These are phyloP conservation scores for Lobosporangium transversale DNA, from an alignment of 192 early-diverging fungal species.

Conservation along the genomic window DNA sequence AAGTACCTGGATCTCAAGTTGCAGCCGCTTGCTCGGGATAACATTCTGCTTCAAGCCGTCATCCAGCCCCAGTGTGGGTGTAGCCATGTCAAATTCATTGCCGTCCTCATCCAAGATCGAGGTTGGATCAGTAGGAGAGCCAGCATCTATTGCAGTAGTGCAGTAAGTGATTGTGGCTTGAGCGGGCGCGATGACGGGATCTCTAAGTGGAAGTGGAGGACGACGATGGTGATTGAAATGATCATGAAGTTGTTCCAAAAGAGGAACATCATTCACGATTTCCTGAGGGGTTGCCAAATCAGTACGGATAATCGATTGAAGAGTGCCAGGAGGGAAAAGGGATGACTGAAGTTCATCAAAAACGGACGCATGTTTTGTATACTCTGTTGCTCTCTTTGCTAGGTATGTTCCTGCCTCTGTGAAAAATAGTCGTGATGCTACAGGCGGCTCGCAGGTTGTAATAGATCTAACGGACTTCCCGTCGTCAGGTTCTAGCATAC, in stretches of 20 bases:
- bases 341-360: constrained; percentile 52
- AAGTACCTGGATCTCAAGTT: constrained; percentile 36
- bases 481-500: neutral
- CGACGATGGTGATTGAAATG: neutral
- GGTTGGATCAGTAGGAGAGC: constrained; percentile 1
- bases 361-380: constrained; percentile 15
- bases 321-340: constrained; percentile 47
- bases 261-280: constrained; percentile 38
- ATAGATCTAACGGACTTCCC: constrained; percentile 10
- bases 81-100: constrained; percentile 23
- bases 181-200: constrained; percentile 30
- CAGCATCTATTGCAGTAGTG: neutral
- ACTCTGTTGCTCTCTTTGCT: constrained; percentile 14
- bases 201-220: constrained; percentile 14
- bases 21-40: constrained; percentile 30
- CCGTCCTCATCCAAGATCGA: constrained; percentile 34
- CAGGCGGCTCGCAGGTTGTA: constrained; percentile 3
- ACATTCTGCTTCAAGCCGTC: constrained; percentile 48
- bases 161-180: constrained; percentile 12
- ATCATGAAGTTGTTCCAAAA: constrained; percentile 38
- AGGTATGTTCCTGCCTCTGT: constrained; percentile 7
- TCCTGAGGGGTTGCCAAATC: constrained; percentile 34
- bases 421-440: constrained; percentile 9
- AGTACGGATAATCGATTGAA: constrained; percentile 34
- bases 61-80: constrained; percentile 32